A percentile compares a stretch with the other conserved stretches of the same genome.
These are phyloP conservation scores for Fusarium zealandicum DNA, from an alignment of 2,329 filamentous ascomycete species.

Conservation along the genomic window DNA sequence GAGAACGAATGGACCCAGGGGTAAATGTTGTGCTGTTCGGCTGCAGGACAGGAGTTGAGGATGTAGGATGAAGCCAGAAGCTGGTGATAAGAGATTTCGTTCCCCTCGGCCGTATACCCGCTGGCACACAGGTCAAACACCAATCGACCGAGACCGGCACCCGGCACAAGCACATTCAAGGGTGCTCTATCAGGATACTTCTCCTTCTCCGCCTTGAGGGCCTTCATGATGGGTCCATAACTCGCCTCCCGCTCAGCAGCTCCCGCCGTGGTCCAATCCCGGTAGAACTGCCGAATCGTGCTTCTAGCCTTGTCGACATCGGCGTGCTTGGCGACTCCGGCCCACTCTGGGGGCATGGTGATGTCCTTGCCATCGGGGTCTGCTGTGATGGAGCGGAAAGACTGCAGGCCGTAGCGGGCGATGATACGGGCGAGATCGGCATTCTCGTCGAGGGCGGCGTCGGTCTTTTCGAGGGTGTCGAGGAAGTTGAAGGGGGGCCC, in stretches of 20 bases:
- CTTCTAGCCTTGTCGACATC: conserved; percentile 93
- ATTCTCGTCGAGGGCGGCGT: conserved; percentile 89
- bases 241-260: conserved; percentile 75
- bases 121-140: conserved; percentile 83
- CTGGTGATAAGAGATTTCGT: conserved; percentile 97
- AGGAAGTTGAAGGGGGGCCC: conserved; percentile 83
- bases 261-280: conserved; percentile 90
- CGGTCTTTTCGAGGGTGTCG: conserved; percentile 77
- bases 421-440: conserved; percentile 83
- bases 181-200: conserved; percentile 45
- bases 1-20: conserved; percentile 91
- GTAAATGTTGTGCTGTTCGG: conserved; percentile 74
- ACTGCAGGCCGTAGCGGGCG: conserved; percentile 70
- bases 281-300: conserved; percentile 91
- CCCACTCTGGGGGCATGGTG: conserved; percentile 68
- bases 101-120: conserved; percentile 83
- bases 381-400: conserved; percentile 64
- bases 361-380: conserved; percentile 51
- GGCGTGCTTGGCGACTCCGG: conserved; percentile 70
- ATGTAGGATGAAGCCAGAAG: conserved; percentile 84
- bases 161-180: conserved; percentile 81
- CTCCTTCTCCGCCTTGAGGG: conserved; percentile 62
- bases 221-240: conserved; percentile 75
- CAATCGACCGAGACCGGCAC: conserved; percentile 85
- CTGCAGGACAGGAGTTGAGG: conserved; percentile 69